Conservation (phyloP, 441 rosid species). For the Bruguiera hainesii region DNA sequence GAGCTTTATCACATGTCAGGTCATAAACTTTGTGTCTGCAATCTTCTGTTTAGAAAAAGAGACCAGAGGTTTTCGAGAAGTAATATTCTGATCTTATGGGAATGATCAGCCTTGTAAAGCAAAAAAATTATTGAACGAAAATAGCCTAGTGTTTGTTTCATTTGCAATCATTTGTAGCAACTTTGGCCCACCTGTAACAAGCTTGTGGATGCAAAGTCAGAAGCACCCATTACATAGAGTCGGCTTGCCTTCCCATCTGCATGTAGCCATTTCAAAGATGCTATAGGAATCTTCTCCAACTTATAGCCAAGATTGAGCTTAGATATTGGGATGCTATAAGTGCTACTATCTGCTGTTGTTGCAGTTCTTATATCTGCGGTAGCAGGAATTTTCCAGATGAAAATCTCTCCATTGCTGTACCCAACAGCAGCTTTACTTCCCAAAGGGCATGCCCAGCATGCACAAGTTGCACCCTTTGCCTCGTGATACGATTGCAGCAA, state of each 20-base stretch:
- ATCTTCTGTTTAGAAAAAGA: not conserved
- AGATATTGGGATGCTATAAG: slow-evolving; percentile 45
- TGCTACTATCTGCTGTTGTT: slow-evolving; percentile 33
- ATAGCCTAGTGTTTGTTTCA: not conserved
- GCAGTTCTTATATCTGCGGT: slow-evolving; percentile 35
- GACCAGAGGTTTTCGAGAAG: not conserved
- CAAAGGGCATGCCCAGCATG: slow-evolving; percentile 83
- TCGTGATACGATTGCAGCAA: slow-evolving; percentile 53
- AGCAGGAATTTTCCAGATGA: slow-evolving; percentile 61
- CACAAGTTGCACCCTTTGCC: slow-evolving; percentile 70
- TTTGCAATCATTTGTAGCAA: not conserved
- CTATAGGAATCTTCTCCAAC: slow-evolving; percentile 67
- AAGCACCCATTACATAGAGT: slow-evolving; percentile 60
- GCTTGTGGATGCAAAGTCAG: slow-evolving; percentile 50
- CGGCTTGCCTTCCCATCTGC: slow-evolving; percentile 78
- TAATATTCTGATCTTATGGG: not conserved
- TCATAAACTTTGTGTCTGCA: too few relatives aligned
- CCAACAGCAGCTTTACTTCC: slow-evolving; percentile 86
- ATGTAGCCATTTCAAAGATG: slow-evolving; percentile 64
- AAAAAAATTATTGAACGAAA: not conserved
- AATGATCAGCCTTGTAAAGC: not conserved
- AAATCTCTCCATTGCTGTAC: slow-evolving; percentile 74
- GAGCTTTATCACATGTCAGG: too few relatives aligned
- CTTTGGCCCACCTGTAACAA: slow-evolving; percentile 51
- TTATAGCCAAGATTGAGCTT: slow-evolving; percentile 85